phyloP scores from a whole-genome alignment of 441 rosid species.

The Dalechampia spathulata region DNA sequence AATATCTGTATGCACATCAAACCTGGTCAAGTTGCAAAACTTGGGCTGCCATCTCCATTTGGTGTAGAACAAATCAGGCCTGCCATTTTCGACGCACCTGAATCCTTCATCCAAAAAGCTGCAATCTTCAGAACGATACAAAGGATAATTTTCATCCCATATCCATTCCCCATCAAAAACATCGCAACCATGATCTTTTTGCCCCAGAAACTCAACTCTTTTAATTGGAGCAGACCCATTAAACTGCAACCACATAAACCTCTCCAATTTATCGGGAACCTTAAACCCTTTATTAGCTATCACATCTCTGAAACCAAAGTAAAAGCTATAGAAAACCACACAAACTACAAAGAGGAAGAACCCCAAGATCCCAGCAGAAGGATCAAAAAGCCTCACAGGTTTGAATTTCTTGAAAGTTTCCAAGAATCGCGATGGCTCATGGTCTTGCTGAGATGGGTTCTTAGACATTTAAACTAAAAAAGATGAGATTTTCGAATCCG shows the following conservation, averaged over 20 bases:
- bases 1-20: slow-evolving; percentile 17
- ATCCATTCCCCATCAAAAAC: slow-evolving; percentile 89
- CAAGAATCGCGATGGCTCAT: slow-evolving; percentile 28
- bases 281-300: slow-evolving; percentile 27
- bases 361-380: slow-evolving; percentile 56
- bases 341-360: slow-evolving; percentile 57
- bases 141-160: slow-evolving; percentile 92
- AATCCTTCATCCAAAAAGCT: slow-evolving; percentile 80
- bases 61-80: slow-evolving; percentile 81
- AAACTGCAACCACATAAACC: slow-evolving; percentile 48
- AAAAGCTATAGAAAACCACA: slow-evolving; percentile 59
- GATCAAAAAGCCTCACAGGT: slow-evolving; percentile 60
- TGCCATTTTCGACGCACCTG: slow-evolving; percentile 84
- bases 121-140: slow-evolving; percentile 82
- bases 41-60: slow-evolving; percentile 99
- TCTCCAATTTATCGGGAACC: slow-evolving; percentile 35
- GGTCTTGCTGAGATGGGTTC: slow-evolving; percentile 33
- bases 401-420: slow-evolving; percentile 52
- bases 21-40: slow-evolving; percentile 88
- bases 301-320: slow-evolving; percentile 53
- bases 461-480: slow-evolving; percentile 34
- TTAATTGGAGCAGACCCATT: slow-evolving; percentile 26
- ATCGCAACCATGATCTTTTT: slow-evolving; percentile 51
- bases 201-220: slow-evolving; percentile 51
- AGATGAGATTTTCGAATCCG: slow-evolving; percentile 18